Evolutionary conservation across 2,329 filamentous ascomycete genomes (phyloP).

Genomic region (Cladophialophora chaetospira): DNA sequence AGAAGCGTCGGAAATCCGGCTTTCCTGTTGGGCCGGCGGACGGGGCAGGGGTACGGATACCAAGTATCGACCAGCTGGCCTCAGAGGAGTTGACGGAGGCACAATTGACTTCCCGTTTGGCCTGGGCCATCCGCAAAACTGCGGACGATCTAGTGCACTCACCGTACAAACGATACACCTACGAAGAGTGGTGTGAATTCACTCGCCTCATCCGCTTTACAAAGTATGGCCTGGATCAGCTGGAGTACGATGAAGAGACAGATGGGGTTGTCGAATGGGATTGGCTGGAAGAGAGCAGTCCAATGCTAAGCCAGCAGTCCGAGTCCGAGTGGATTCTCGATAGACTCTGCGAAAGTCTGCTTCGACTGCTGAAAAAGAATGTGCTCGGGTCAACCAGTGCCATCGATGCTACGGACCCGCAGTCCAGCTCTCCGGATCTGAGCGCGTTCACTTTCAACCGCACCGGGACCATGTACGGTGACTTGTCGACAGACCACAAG

Average conservation of each 20-base stretch:
- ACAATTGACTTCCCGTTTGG: constrained; percentile 63
- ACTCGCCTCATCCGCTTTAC: constrained; percentile 70
- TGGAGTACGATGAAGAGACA: constrained; percentile 54
- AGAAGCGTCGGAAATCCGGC: constrained; percentile 50
- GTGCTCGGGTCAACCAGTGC: constrained; percentile 17
- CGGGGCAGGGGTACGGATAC: constrained; percentile 8
- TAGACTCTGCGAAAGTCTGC: constrained; percentile 65
- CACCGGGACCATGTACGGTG: constrained; percentile 6
- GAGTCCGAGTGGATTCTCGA: constrained; percentile 70
- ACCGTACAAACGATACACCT: constrained; percentile 68
- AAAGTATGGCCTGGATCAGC: constrained; percentile 38
- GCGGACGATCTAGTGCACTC: constrained; percentile 62
- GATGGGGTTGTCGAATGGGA: constrained; percentile 68
- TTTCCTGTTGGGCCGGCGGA: constrained; percentile 43
- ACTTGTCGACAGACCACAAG: neutral
- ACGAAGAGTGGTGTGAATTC: constrained; percentile 85
- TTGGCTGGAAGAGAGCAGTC: constrained; percentile 70
- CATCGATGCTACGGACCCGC: neutral
- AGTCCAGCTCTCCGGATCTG: constrained; percentile 9
- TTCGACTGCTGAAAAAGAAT: constrained; percentile 39
- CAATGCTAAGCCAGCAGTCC: constrained; percentile 63
- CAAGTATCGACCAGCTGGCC: constrained; percentile 48
- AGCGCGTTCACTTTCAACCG: constrained; percentile 14
- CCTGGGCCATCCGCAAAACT: constrained; percentile 69
- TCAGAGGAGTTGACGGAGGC: constrained; percentile 54